Conservation (phyloP, 257 asterid species). For the Solanum virginianum region DNA sequence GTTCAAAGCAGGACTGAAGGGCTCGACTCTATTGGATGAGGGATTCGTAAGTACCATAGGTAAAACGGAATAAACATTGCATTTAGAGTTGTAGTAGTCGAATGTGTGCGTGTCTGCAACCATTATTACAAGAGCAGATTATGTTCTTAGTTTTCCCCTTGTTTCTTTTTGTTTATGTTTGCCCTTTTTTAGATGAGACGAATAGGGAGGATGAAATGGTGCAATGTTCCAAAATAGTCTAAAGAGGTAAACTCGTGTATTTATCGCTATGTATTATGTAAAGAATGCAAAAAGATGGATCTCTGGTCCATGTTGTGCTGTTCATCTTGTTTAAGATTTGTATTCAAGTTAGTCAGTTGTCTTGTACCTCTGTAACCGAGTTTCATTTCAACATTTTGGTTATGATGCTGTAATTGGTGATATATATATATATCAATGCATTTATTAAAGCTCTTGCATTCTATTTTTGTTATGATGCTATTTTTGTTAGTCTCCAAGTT, state of each 20-base stretch:
- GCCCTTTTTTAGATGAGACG: neutral
- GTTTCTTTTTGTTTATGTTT: neutral
- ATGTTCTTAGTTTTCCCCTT: neutral
- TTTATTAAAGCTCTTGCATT: no score
- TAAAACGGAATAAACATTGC: neutral
- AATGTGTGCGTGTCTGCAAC: neutral
- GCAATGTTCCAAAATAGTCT: neutral
- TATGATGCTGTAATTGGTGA: neutral
- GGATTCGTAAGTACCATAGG: neutral
- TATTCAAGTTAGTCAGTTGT: neutral
- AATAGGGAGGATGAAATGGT: neutral
- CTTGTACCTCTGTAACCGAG: neutral
- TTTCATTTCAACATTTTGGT: neutral
- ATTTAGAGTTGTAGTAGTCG: neutral
- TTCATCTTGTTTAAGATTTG: neutral
- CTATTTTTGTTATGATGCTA: no score
- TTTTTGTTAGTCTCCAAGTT: no score
- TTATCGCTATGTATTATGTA: neutral
- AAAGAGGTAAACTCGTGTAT: neutral
- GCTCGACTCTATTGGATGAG: constrained; percentile 3
- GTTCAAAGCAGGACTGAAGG: constrained; percentile 15
- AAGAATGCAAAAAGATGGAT: neutral
- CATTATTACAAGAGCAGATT: neutral
- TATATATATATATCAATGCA: neutral
- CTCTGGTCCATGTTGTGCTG: neutral